phyloP scores from a whole-genome alignment of 148 eudicot species.

The Polygonum maritimum region DNA sequence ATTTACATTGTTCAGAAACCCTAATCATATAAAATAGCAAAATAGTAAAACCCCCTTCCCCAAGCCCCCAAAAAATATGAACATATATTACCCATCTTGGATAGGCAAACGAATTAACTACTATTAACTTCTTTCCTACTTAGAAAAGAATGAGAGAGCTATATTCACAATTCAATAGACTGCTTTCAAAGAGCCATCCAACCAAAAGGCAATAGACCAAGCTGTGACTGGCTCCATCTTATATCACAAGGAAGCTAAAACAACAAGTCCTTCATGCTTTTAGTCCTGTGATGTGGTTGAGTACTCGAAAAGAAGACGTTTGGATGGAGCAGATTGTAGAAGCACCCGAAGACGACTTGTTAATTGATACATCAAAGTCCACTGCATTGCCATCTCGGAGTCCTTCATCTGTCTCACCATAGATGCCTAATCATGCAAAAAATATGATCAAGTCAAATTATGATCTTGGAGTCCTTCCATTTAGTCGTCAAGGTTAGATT shows the following conservation, averaged over 20 bases:
- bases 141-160: slow-evolving; percentile 1
- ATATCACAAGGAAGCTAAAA: not conserved
- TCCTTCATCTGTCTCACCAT: slow-evolving; percentile 97
- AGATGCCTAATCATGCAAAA: slow-evolving; percentile 57
- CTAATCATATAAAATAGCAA: not conserved
- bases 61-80: not conserved
- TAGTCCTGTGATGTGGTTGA: slow-evolving; percentile 88
- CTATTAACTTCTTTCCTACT: not conserved
- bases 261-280: not conserved
- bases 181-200: not conserved
- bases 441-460: no score
- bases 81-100: not conserved
- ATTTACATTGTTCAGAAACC: slow-evolving; percentile 2
- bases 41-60: not conserved
- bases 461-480: no score
- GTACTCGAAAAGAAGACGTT: slow-evolving; percentile 89
- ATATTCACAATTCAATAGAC: not conserved
- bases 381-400: slow-evolving; percentile 98
- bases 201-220: not conserved
- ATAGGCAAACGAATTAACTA: not conserved
- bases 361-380: slow-evolving; percentile 97
- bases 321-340: slow-evolving; percentile 86
- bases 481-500: not conserved
- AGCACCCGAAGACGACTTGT: slow-evolving; percentile 93
- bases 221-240: not conserved